Conservation (phyloP, 139 green algal genomes). For the Chlorella sp. region DNA sequence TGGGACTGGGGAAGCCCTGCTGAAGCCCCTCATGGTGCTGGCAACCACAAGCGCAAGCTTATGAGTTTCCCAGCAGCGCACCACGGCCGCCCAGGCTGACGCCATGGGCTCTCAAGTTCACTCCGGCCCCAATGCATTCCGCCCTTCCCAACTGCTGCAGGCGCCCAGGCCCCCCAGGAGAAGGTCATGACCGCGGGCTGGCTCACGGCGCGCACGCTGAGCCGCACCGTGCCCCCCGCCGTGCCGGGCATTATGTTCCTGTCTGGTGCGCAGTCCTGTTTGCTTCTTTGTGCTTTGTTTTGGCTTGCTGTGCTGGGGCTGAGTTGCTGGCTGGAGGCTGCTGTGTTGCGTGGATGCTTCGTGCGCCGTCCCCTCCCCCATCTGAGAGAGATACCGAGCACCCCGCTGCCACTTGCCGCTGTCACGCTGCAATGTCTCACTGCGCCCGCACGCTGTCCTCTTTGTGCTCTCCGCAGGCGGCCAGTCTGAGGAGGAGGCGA, state of each 20-base stretch:
- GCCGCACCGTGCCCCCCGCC: conserved; percentile 80
- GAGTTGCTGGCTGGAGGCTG: no score
- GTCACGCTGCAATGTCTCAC: conserved; percentile 53
- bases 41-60: no score
- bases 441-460: not conserved
- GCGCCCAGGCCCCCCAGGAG: conserved; percentile 31
- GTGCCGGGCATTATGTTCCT: conserved; percentile 86
- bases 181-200: conserved; percentile 39
- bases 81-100: no score
- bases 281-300: not conserved
- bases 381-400: no score
- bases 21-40: no score
- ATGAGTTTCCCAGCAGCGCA: no score
- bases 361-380: no score
- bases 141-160: not conserved
- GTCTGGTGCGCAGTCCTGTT: conserved; percentile 40
- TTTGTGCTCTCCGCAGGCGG: conserved; percentile 55
- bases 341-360: no score
- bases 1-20: no score
- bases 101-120: no score
- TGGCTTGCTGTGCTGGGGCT: no score
- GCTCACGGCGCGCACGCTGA: conserved; percentile 80
- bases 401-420: not conserved
- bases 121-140: no score
- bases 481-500: conserved; percentile 88